Percentiles rank a stretch among this genome's conserved stretches.
Conservation (phyloP, 1,139 yeast genomes). For the Hemisphaericaspora subhashii region DNA sequence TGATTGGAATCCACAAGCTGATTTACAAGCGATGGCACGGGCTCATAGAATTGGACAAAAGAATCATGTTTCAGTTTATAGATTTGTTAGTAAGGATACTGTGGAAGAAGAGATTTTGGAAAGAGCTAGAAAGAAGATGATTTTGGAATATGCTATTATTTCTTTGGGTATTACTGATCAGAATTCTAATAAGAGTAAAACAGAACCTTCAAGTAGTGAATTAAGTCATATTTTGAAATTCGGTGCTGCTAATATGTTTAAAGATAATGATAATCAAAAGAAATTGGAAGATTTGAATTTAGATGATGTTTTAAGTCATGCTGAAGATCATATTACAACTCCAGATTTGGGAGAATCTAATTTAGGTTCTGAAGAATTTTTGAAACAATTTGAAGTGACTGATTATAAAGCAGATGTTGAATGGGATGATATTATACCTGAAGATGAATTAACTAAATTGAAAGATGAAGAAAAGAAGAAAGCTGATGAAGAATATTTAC, state of each 20-base stretch:
- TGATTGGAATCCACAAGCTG: conserved; percentile 99
- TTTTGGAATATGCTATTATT: conserved; percentile 94
- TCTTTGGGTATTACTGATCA: conserved; percentile 92
- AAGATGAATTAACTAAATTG: conserved; percentile 82
- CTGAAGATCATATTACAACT: conserved; percentile 95
- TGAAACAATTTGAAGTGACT: conserved; percentile 96
- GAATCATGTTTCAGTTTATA: conserved; percentile 93
- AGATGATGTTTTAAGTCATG: conserved; percentile 94
- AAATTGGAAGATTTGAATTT: conserved; percentile 92
- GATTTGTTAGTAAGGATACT: conserved; percentile 95
- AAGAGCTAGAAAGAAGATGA: conserved; percentile 96
- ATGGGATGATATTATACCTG: conserved; percentile 99
- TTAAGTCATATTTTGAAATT: conserved; percentile 90
- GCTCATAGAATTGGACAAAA: conserved; percentile 99
- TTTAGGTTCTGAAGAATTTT: conserved; percentile 96
- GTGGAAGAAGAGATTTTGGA: conserved; percentile 97
- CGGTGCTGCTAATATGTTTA: conserved; percentile 99
- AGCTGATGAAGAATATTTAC: conserved; percentile 80
- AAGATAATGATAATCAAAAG: conserved; percentile 87
- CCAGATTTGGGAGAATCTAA: conserved; percentile 97
- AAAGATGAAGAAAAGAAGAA: conserved; percentile 89
- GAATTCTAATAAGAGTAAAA: conserved; percentile 39
- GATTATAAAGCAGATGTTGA: conserved; percentile 98
- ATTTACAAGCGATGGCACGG: conserved; percentile 98
- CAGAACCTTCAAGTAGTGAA: conserved; percentile 82